Evolutionary conservation across 768 basidiomycete genomes (phyloP).

Genomic region (Leucocoprinus leucothites): DNA sequence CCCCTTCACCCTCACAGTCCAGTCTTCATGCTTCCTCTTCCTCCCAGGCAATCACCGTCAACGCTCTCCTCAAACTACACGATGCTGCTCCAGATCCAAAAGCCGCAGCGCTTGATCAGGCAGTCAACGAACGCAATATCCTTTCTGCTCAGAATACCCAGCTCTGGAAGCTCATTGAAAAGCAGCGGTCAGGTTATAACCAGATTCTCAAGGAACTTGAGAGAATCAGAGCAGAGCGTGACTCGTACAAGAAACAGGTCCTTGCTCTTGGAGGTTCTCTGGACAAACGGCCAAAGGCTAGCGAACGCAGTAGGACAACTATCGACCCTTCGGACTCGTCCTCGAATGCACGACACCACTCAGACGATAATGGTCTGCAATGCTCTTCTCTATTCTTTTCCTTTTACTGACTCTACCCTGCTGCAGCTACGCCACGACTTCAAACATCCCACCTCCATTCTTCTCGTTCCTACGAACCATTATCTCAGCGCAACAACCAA

Average conservation of each 20-base stretch:
- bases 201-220: constrained; percentile 84
- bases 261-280: constrained; percentile 22
- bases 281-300: constrained; percentile 25
- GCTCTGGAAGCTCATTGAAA: constrained; percentile 94
- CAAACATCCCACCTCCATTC: constrained; percentile 30
- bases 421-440: constrained; percentile 27
- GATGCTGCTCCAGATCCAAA: constrained; percentile 51
- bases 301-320: constrained; percentile 26
- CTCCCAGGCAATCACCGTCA: constrained; percentile 43
- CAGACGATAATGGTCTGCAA: constrained; percentile 37
- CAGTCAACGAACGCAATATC: constrained; percentile 75
- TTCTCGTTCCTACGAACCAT: constrained; percentile 41
- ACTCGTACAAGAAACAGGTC: constrained; percentile 56
- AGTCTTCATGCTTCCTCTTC: constrained; percentile 20
- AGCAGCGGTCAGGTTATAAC: constrained; percentile 79
- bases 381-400: constrained; percentile 7
- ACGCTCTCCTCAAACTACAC: constrained; percentile 54
- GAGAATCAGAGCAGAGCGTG: constrained; percentile 77
- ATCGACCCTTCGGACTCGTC: constrained; percentile 26
- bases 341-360: constrained; percentile 29
- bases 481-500: constrained; percentile 24
- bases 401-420: constrained; percentile 12
- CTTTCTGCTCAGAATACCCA: constrained; percentile 83
- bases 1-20: constrained; percentile 32
- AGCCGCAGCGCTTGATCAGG: constrained; percentile 70